These are phyloP conservation scores for Cladosporium oxysporum DNA, from an alignment of 2,329 filamentous ascomycete genomes.

Conservation along the genomic window DNA sequence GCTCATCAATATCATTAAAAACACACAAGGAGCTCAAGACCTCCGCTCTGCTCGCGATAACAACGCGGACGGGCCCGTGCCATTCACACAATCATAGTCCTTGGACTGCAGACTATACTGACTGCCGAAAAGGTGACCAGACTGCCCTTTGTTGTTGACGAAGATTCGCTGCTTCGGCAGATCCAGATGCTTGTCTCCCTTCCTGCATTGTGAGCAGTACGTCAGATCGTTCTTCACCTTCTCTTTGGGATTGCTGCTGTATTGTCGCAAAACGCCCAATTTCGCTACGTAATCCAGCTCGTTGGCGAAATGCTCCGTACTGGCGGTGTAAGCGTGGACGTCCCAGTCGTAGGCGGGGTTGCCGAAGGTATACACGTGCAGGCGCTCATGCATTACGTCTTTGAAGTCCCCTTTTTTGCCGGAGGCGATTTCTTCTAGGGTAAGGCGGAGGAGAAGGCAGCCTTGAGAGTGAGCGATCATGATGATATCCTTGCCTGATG, in stretches of 20 bases:
- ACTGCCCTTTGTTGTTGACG: constrained; percentile 10
- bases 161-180: constrained; percentile 3
- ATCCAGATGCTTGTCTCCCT: not conserved
- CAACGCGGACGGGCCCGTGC: not conserved
- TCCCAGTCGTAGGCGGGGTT: constrained; percentile 19
- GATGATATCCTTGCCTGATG: constrained; percentile 1
- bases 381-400: not conserved
- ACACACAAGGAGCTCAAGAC: not conserved
- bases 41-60: constrained; percentile 1
- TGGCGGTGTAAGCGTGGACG: constrained; percentile 8
- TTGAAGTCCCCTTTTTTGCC: not conserved
- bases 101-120: constrained; percentile 14
- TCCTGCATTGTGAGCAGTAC: not conserved
- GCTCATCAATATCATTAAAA: not conserved
- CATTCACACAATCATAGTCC: constrained; percentile 14
- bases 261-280: constrained; percentile 10
- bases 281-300: constrained; percentile 16
- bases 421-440: constrained; percentile 2
- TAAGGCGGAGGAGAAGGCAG: constrained; percentile 11
- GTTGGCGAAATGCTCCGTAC: constrained; percentile 18
- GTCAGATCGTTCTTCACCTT: not conserved
- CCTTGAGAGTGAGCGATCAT: constrained; percentile 20
- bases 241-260: not conserved
- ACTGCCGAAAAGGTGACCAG: constrained; percentile 15
- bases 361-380: constrained; percentile 13